Evolutionary conservation across 768 basidiomycete genomes (phyloP).

Genomic region (Auricularia cornea): DNA sequence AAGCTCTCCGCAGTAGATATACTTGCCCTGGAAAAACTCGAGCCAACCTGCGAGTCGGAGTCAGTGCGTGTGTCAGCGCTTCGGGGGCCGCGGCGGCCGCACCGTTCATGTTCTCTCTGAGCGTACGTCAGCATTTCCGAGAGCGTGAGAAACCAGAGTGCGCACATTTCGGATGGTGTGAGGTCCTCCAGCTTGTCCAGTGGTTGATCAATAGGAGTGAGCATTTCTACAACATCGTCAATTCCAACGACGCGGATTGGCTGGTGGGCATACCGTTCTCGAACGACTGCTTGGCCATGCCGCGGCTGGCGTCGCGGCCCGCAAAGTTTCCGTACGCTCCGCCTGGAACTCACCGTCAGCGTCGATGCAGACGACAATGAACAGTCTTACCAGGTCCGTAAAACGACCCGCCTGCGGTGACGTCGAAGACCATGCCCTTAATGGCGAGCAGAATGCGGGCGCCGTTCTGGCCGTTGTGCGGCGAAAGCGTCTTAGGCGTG

Average conservation of each 20-base stretch:
- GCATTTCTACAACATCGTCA: constrained; percentile 55
- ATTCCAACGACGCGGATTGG: background rate
- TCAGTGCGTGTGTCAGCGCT: background rate
- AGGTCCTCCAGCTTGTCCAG: constrained; percentile 80
- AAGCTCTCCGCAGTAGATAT: constrained; percentile 81
- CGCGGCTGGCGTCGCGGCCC: constrained; percentile 88
- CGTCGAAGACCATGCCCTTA: constrained; percentile 84
- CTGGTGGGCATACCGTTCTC: constrained; percentile 50
- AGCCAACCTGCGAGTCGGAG: constrained; percentile 63
- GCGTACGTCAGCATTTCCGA: constrained; percentile 8
- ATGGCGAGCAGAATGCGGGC: constrained; percentile 82
- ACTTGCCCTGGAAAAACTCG: constrained; percentile 88
- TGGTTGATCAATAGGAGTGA: constrained; percentile 79
- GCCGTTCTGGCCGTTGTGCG: constrained; percentile 55
- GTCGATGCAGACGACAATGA: background rate
- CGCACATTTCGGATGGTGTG: constrained; percentile 73
- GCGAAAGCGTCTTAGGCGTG: constrained; percentile 66
- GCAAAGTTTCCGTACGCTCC: constrained; percentile 99
- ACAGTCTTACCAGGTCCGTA: constrained; percentile 79
- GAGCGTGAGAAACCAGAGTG: constrained; percentile 8
- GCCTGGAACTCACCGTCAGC: constrained; percentile 36
- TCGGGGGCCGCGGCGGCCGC: constrained; percentile 11
- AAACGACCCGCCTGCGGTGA: constrained; percentile 80
- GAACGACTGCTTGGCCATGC: constrained; percentile 98
- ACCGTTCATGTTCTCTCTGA: constrained; percentile 90